phyloP scores from a whole-genome alignment of 2,329 filamentous ascomycete species.

The Apiospora hydei region DNA sequence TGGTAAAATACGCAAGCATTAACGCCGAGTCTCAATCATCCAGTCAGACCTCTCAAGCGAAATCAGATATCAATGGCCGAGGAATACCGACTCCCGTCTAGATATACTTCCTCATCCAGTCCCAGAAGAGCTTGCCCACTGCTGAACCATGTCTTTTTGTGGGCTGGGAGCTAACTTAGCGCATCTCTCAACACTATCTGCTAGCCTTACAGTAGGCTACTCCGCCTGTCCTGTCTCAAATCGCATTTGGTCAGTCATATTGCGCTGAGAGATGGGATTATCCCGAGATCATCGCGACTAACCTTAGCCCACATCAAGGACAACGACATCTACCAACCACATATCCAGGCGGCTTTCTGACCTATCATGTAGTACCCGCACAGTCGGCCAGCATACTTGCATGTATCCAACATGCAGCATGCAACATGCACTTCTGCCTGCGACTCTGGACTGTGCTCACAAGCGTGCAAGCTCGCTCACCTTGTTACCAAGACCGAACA shows the following conservation, averaged over 20 bases:
- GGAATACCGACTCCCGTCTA: background rate
- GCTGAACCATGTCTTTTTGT: too few species aligned
- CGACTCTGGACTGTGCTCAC: background rate
- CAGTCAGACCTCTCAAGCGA: background rate
- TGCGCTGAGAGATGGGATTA: background rate
- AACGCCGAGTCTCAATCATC: too few species aligned
- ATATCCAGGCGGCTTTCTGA: background rate
- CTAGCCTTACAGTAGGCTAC: background rate
- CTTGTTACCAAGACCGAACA: background rate
- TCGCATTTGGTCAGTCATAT: slow-evolving; percentile 3
- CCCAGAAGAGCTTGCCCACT: background rate
- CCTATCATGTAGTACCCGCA: slow-evolving; percentile 11
- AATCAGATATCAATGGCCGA: background rate
- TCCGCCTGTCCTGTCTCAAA: background rate
- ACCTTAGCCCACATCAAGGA: background rate
- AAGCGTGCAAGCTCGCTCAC: background rate
- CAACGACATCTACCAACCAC: background rate
- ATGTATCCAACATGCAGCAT: background rate
- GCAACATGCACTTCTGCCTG: background rate
- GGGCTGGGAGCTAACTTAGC: background rate
- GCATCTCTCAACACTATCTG: background rate
- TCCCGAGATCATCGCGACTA: background rate
- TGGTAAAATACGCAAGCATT: too few species aligned
- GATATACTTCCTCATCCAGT: background rate
- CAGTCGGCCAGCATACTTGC: background rate